These are phyloP conservation scores for Juncus inflexus DNA, from an alignment of 176 grass and related monocot genomes.

Conservation along the genomic window DNA sequence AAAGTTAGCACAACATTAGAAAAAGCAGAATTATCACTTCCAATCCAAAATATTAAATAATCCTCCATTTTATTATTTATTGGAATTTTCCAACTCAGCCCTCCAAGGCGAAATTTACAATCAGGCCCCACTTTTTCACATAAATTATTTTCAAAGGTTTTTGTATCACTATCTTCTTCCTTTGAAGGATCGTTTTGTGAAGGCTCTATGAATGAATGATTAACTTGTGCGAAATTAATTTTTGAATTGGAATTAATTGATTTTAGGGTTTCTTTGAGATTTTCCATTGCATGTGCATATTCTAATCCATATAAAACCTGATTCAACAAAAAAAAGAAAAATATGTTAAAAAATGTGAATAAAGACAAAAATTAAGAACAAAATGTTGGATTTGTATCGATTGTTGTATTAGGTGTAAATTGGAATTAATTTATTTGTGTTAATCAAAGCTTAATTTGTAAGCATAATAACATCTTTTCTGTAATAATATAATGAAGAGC, in stretches of 20 bases:
- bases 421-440: background rate
- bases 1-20: constrained; percentile 84
- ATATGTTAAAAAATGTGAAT: background rate
- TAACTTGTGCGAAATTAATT: constrained; percentile 53
- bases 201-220: constrained; percentile 58
- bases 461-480: background rate
- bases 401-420: background rate
- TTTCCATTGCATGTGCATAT: constrained; percentile 57
- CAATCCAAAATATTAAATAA: constrained; percentile 86
- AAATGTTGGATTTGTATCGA: background rate
- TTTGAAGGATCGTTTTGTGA: constrained; percentile 29
- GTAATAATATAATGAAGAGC: constrained; percentile 1
- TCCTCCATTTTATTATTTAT: constrained; percentile 55
- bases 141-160: constrained; percentile 33
- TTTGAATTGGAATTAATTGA: constrained; percentile 30
- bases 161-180: constrained; percentile 31
- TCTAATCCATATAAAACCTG: constrained; percentile 89
- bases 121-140: constrained; percentile 31
- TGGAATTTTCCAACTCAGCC: constrained; percentile 58
- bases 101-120: constrained; percentile 55
- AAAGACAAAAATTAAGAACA: background rate
- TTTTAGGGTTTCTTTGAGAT: constrained; percentile 42
- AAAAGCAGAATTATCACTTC: constrained; percentile 78
- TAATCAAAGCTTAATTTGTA: background rate
- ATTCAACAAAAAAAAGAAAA: constrained; percentile 9